Evolutionary conservation across 108 stramenopile species (phyloP), one percentile per base, ranked within the genome.

Genomic region (Nitzschia sp.): DNA sequence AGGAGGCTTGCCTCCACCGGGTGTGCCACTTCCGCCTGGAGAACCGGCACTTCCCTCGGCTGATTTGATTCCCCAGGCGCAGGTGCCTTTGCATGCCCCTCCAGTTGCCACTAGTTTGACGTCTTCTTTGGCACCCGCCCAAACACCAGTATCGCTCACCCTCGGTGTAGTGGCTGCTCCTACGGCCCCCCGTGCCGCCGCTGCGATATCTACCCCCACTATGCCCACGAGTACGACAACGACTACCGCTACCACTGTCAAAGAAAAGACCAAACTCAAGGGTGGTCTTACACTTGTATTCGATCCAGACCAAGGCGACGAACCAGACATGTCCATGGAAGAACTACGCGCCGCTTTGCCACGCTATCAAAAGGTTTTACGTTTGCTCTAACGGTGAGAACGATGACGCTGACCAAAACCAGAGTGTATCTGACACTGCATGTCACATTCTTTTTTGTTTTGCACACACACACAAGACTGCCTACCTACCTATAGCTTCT

Each of bases 11-110:
- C 84, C 84, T 10, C 84, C 85, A 43, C 83, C 80, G 6, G 76
- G 72, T 3, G 65, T 62, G n/a, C 70, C 73, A 6, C 73, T 69
- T 39, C 73, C 71, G 2, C 48, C 38, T 0, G 66, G 72, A 15
- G 53, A 55, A 7, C 79, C 78, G n/a, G 68, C 75, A 17, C 57
- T 83, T 34, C 80, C 80, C 25, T 76, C 75, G 25, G 79, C 74
- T 38, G 81, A 78, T 53, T 51, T 89, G 52, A 92, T 92, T 65
- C 91, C 91, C 9, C 88, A 89, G 53, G 83, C 91, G 6, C 74
- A 81, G 63, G 63, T 86, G n/a, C 57, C 75, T 0, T 65, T 75
- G 6, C 64, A 73, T n/a, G 71, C 72, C 37, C 69, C 86, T 21
- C 83, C 91, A 6, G 73, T 83, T 2, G 85, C 90, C 6, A 82